phyloP scores from a whole-genome alignment of 768 basidiomycete species.

The Pisolithus marmoratus region DNA sequence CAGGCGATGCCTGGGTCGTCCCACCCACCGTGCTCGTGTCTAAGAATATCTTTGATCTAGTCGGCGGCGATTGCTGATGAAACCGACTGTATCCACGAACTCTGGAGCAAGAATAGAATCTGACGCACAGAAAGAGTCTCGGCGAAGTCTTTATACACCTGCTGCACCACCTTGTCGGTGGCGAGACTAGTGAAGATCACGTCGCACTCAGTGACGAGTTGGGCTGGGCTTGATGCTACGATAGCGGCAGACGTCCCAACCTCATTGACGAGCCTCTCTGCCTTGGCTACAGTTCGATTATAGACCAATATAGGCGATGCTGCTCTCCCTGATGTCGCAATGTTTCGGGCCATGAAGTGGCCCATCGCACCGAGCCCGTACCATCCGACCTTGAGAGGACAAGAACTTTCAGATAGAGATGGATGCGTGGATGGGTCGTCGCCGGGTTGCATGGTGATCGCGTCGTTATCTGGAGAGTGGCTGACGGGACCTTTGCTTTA shows the following conservation, averaged over 20 bases:
- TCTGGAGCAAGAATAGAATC: not conserved
- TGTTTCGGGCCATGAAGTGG: constrained; percentile 70
- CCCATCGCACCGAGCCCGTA: constrained; percentile 64
- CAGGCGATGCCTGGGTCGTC: not conserved
- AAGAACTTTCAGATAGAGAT: too few relatives aligned
- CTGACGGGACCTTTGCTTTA: too few relatives aligned
- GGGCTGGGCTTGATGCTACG: constrained; percentile 52
- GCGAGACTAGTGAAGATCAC: constrained; percentile 71
- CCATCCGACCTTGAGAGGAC: constrained; percentile 37
- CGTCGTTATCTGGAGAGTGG: too few relatives aligned
- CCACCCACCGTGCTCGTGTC: constrained; percentile 77
- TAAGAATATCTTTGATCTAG: constrained; percentile 67
- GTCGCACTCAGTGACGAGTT: constrained; percentile 65
- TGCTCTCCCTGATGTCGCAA: constrained; percentile 48
- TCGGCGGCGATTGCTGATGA: constrained; percentile 35
- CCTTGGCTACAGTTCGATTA: constrained; percentile 64
- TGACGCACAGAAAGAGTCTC: constrained; percentile 48
- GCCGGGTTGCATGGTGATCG: too few relatives aligned
- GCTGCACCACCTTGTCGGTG: constrained; percentile 64
- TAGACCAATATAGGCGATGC: constrained; percentile 60
- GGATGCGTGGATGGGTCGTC: too few relatives aligned
- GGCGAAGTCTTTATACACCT: constrained; percentile 56
- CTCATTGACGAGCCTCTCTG: constrained; percentile 50
- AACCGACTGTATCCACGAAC: constrained; percentile 1
- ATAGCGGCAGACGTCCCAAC: constrained; percentile 48